phyloP scores from a whole-genome alignment of 805 yeast species.

The Lipomyces starkeyi region DNA sequence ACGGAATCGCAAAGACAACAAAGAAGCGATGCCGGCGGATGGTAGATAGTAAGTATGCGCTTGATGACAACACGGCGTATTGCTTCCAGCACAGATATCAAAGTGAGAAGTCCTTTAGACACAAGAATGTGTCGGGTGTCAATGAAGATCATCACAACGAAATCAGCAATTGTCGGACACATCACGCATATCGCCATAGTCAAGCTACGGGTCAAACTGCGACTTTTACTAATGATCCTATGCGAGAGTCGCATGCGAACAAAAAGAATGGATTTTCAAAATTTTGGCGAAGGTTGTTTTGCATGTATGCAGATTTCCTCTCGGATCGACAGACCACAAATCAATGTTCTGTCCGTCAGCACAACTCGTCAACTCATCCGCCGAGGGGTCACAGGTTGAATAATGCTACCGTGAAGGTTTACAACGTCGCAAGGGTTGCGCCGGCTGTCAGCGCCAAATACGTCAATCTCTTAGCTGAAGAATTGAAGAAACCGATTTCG shows the following conservation, averaged over 20 bases:
- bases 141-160: not conserved
- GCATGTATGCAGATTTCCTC: not conserved
- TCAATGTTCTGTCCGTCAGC: not conserved
- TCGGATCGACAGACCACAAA: not conserved
- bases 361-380: not conserved
- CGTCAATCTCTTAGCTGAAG: conserved; percentile 17
- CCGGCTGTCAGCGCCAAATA: conserved; percentile 9
- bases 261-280: not conserved
- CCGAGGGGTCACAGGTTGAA: not conserved
- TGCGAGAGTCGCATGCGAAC: not conserved
- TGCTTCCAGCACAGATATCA: conserved; percentile 19
- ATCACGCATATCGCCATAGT: not conserved
- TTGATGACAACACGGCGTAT: conserved; percentile 2
- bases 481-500: conserved; percentile 29
- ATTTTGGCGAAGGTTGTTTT: conserved; percentile 9
- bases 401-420: not conserved
- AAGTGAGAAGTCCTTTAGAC: not conserved
- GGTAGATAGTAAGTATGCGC: not conserved
- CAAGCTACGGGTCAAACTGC: not conserved
- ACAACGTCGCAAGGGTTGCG: conserved; percentile 4
- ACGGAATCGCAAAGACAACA: conserved; percentile 24
- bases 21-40: conserved; percentile 17
- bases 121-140: not conserved
- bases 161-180: not conserved
- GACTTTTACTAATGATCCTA: not conserved